Evolutionary conservation across 139 green algal genomes (phyloP).

Genomic region (Ettlia oleoabundans): DNA sequence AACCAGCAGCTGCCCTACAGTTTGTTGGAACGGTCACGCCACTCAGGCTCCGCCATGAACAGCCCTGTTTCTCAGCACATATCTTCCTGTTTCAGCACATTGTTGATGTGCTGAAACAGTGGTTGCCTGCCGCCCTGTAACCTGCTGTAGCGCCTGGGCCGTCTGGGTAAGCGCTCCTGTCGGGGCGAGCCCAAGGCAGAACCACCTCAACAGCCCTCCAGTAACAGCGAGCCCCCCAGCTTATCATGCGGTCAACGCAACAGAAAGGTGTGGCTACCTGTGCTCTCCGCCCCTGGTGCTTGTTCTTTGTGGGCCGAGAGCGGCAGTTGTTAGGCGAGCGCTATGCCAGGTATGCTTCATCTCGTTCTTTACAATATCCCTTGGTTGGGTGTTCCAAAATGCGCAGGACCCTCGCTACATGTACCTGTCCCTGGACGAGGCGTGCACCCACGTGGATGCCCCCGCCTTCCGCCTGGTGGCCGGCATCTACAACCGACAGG

Average conservation of each 20-base stretch:
- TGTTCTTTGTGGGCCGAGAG: background rate
- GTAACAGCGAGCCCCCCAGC: background rate
- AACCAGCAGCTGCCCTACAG: no score
- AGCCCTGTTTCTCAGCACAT: no score
- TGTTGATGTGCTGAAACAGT: background rate
- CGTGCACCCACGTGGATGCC: constrained; percentile 65
- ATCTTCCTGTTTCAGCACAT: background rate
- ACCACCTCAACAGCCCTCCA: background rate
- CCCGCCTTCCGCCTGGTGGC: constrained; percentile 46
- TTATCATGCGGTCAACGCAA: background rate
- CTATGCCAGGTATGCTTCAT: background rate
- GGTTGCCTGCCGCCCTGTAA: background rate
- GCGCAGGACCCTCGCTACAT: constrained; percentile 64
- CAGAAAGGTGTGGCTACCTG: background rate
- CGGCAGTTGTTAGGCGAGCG: background rate
- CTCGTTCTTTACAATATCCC: background rate
- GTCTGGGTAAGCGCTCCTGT: constrained; percentile 43
- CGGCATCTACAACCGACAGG: constrained; percentile 38
- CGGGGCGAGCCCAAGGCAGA: background rate
- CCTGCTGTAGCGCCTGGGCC: constrained; percentile 58
- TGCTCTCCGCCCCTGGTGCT: background rate
- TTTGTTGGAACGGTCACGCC: no score
- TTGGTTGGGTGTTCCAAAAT: no score
- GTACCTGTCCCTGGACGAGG: constrained; percentile 76
- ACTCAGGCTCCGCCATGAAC: no score